Evolutionary conservation across 305 asterid genomes (phyloP).

Genomic region (Fraxinus floribunda): DNA sequence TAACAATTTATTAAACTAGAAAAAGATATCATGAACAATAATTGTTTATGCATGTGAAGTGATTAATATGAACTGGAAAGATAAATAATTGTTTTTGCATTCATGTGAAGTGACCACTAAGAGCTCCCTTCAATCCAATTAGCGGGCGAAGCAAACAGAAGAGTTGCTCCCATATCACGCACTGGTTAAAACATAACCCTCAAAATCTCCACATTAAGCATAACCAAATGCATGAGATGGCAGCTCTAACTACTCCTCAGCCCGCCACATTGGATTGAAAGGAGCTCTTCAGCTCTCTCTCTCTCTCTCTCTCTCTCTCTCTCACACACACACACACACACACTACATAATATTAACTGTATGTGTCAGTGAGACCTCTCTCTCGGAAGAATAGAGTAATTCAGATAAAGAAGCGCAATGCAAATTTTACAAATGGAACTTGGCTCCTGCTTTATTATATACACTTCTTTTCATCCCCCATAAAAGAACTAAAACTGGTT

Average conservation of each 20-base stretch:
- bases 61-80: not conserved
- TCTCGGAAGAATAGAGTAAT: too few relatives aligned
- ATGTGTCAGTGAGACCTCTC: too few relatives aligned
- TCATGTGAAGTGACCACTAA: not conserved
- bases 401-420: not conserved
- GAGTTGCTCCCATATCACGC: conserved; percentile 1
- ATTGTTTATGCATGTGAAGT: too few relatives aligned
- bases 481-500: not conserved
- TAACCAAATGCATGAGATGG: not conserved
- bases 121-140: conserved; percentile 1
- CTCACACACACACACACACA: not conserved
- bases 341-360: not conserved
- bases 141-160: not conserved
- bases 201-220: not conserved
- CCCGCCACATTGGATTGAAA: not conserved
- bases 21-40: not conserved
- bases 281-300: not conserved
- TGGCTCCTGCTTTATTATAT: not conserved
- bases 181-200: not conserved
- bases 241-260: not conserved
- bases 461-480: not conserved
- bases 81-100: not conserved
- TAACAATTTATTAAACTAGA: not conserved
- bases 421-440: not conserved
- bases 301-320: not conserved